A percentile compares a stretch with the other conserved stretches of the same genome.
These are phyloP conservation scores for Bipolaris cookei DNA, from an alignment of 2,329 filamentous ascomycete species.

Conservation along the genomic window DNA sequence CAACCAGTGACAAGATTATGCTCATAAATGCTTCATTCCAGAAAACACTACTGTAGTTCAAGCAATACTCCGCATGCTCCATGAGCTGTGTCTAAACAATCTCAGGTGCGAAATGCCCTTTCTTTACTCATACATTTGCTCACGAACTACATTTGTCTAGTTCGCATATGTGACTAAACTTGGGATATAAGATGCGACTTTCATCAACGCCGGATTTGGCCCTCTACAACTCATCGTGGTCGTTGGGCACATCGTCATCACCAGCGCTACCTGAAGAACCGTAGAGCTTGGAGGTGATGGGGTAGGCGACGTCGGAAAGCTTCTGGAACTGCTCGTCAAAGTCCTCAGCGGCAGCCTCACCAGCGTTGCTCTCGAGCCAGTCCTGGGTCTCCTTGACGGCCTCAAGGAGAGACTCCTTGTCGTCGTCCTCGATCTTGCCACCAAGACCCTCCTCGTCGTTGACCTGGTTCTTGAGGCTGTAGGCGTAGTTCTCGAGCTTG, in stretches of 20 bases:
- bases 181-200: conserved; percentile 24
- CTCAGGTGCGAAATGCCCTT: conserved; percentile 15
- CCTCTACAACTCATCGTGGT: conserved; percentile 58
- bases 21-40: conserved; percentile 28
- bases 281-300: conserved; percentile 99
- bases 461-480: conserved; percentile 98
- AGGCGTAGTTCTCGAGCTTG: conserved; percentile 97
- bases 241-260: conserved; percentile 66
- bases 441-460: conserved; percentile 96
- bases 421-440: conserved; percentile 97
- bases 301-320: conserved; percentile 93
- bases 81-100: conserved; percentile 27
- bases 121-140: conserved; percentile 39
- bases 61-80: conserved; percentile 26
- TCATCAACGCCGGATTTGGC: conserved; percentile 12
- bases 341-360: conserved; percentile 85
- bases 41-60: conserved; percentile 20
- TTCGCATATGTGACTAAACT: conserved; percentile 29
- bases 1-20: background rate
- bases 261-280: conserved; percentile 66
- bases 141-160: conserved; percentile 16
- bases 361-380: conserved; percentile 95
- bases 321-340: conserved; percentile 99
- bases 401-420: conserved; percentile 95
- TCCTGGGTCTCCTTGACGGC: conserved; percentile 96